phyloP scores from a whole-genome alignment of 352 stramenopile genomes.

The Pythium volutum region DNA sequence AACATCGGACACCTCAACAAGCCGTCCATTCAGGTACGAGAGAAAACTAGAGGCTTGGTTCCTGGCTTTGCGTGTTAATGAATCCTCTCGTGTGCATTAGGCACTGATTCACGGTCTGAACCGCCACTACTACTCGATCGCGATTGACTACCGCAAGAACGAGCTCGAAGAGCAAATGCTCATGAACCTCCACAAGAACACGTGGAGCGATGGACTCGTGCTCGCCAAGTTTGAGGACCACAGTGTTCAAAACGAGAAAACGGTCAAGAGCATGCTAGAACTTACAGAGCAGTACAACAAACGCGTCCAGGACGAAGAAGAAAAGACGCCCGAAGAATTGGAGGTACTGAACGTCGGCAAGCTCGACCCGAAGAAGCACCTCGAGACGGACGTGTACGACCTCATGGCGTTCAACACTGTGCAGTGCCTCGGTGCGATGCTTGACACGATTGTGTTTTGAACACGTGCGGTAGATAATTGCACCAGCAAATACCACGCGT shows the following conservation, averaged over 20 bases:
- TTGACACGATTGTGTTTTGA: constrained; percentile 99
- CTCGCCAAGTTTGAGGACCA: constrained; percentile 96
- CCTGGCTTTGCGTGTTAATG: not conserved
- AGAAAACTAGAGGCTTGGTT: not conserved
- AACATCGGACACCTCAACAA: constrained; percentile 99
- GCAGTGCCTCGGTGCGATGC: constrained; percentile 97
- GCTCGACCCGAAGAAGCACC: constrained; percentile 92
- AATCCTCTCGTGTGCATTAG: constrained; percentile 15
- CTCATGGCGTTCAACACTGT: constrained; percentile 99
- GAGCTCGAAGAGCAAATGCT: constrained; percentile 99
- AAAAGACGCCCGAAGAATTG: constrained; percentile 97
- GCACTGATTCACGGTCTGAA: constrained; percentile 99
- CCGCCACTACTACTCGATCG: constrained; percentile 98
- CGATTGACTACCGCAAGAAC: constrained; percentile 98
- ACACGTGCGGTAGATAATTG: constrained; percentile 2
- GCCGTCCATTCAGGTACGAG: constrained; percentile 93
- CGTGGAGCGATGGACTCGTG: constrained; percentile 95
- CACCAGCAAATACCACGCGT: not conserved
- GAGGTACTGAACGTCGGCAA: constrained; percentile 98
- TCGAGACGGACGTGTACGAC: constrained; percentile 94
- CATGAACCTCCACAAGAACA: constrained; percentile 98
- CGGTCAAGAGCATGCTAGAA: constrained; percentile 94
- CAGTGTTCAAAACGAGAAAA: constrained; percentile 89
- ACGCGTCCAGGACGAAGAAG: constrained; percentile 92
- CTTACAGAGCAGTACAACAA: constrained; percentile 98